Percentiles rank a stretch among this genome's conserved stretches.
These are phyloP conservation scores for Trichoderma aggressivum DNA, from an alignment of 2,329 filamentous ascomycete species.

Conservation along the genomic window DNA sequence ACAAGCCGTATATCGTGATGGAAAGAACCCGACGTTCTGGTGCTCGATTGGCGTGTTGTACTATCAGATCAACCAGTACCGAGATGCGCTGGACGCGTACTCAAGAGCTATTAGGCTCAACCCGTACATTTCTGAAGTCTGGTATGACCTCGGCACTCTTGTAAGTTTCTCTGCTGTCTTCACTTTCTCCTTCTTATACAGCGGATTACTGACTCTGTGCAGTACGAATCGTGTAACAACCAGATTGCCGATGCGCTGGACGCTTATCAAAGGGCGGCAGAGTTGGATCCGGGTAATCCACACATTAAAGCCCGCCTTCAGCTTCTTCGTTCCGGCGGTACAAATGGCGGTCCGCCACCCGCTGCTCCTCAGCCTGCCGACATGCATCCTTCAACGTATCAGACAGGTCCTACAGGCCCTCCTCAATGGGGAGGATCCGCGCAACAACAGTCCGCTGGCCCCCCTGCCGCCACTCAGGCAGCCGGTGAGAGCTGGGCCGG, in stretches of 20 bases:
- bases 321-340: slow-evolving; percentile 77
- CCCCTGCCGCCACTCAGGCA: slow-evolving; percentile 60
- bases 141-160: slow-evolving; percentile 96
- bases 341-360: slow-evolving; percentile 67
- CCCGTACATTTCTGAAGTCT: slow-evolving; percentile 97
- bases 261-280: slow-evolving; percentile 89
- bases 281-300: slow-evolving; percentile 87
- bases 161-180: slow-evolving; percentile 51
- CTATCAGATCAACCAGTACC: slow-evolving; percentile 99
- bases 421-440: slow-evolving; percentile 86
- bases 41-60: slow-evolving; percentile 98
- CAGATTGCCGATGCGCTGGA: slow-evolving; percentile 95
- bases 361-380: slow-evolving; percentile 91
- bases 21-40: slow-evolving; percentile 98
- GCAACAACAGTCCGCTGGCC: slow-evolving; percentile 52
- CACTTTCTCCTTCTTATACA: not conserved
- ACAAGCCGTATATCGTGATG: slow-evolving; percentile 96
- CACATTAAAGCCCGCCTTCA: slow-evolving; percentile 96
- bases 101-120: slow-evolving; percentile 94
- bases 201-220: slow-evolving; percentile 30
- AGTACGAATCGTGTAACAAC: slow-evolving; percentile 99
- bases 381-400: slow-evolving; percentile 92
- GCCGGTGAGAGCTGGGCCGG: slow-evolving; percentile 56
- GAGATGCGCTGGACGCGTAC: slow-evolving; percentile 95
- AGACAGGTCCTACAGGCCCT: slow-evolving; percentile 76